Evolutionary conservation across 129 eudicot species (phyloP).

Genomic region (Arctium minus): DNA sequence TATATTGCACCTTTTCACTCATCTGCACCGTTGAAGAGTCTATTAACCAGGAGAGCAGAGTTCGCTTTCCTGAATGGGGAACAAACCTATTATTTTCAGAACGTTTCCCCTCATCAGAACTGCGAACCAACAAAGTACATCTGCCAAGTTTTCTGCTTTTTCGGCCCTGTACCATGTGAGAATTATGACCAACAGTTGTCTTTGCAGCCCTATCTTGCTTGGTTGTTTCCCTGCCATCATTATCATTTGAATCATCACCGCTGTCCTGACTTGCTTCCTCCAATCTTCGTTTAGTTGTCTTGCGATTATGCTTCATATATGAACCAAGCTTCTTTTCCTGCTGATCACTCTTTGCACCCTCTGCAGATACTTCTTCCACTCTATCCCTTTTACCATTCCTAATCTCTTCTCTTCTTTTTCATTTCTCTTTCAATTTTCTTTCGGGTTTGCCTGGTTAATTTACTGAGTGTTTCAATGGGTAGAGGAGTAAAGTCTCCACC

Average conservation of each 20-base stretch:
- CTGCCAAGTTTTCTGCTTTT: conserved; percentile 65
- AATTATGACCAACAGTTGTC: conserved; percentile 15
- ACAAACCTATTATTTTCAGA: conserved; percentile 61
- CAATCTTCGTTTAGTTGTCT: conserved; percentile 35
- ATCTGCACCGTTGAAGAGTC: conserved; percentile 60
- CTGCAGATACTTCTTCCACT: conserved; percentile 31
- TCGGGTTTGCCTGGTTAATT: conserved; percentile 84
- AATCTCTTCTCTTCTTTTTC: conserved; percentile 72
- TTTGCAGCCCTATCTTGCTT: conserved; percentile 33
- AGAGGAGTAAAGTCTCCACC: conserved; percentile 60
- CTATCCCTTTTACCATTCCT: conserved; percentile 30
- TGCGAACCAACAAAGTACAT: conserved; percentile 71
- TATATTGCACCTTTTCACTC: conserved; percentile 79
- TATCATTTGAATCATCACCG: conserved; percentile 45
- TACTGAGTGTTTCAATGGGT: conserved; percentile 71
- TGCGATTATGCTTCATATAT: conserved; percentile 41
- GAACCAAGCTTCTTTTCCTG: conserved; percentile 40
- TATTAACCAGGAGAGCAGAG: conserved; percentile 78
- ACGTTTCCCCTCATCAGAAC: conserved; percentile 50
- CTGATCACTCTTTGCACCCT: conserved; percentile 42
- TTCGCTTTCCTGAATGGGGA: conserved; percentile 75
- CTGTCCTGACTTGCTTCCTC: conserved; percentile 32
- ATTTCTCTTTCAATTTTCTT: conserved; percentile 81
- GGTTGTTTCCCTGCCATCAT: conserved; percentile 20
- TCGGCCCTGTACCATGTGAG: conserved; percentile 50